Evolutionary conservation across 306 rosid species (phyloP).

Genomic region (Amphicarpaea edgeworthii): DNA sequence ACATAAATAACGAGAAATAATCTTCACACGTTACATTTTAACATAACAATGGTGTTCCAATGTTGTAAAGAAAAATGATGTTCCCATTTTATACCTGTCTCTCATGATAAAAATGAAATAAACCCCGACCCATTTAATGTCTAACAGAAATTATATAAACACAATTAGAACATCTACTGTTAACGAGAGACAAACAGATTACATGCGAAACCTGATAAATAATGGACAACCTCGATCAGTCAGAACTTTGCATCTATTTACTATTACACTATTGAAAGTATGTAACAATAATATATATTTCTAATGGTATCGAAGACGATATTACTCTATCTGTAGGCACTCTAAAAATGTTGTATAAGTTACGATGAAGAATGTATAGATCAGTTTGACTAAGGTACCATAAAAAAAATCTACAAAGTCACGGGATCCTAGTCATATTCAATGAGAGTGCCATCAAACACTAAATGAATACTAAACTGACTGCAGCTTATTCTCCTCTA

Average conservation of each 20-base stretch:
- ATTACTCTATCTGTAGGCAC: slow-evolving; percentile 9
- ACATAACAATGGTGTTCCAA: no score
- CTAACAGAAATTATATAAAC: no score
- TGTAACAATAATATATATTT: neutral
- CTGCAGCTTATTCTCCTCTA: slow-evolving; percentile 20
- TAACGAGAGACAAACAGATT: neutral
- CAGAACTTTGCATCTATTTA: slow-evolving; percentile 26
- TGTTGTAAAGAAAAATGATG: no score
- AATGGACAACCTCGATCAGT: slow-evolving; percentile 22
- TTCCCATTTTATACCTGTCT: no score
- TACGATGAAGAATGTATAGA: slow-evolving; percentile 45
- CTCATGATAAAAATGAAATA: no score
- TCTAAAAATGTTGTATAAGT: slow-evolving; percentile 28
- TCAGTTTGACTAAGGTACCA: slow-evolving; percentile 49
- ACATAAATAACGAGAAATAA: no score
- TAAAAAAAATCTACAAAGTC: slow-evolving; percentile 44
- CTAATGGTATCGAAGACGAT: slow-evolving; percentile 17
- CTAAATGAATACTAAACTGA: slow-evolving; percentile 32
- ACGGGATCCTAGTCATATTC: slow-evolving; percentile 39
- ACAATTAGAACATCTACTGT: no score
- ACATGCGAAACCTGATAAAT: neutral
- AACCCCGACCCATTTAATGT: no score
- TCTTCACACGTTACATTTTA: no score
- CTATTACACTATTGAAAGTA: neutral
- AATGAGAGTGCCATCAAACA: slow-evolving; percentile 35